Base-by-base conservation (phyloP, 768 basidiomycete genomes). In the Collybiopsis luxurians region DNA sequence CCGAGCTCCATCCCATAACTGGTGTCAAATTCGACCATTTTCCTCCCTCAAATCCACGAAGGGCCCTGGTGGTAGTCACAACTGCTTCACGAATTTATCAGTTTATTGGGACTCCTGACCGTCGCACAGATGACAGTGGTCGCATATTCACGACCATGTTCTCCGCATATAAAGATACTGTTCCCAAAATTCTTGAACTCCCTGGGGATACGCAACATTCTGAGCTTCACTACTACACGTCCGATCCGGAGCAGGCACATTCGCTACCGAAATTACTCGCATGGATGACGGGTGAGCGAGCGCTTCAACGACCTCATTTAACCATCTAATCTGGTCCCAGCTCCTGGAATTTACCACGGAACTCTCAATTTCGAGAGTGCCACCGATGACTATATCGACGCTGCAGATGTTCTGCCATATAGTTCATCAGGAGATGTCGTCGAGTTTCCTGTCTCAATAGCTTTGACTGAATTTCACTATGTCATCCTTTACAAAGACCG, bases 51-150 rank as follows among this genome's bases (percentile, higher is more conserved):
- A 86, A 87, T 55, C 83, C 80, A 39, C 82, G 77, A 68, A 83
- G 72, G 54, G 84, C 76, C 0, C 74, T 95, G 19, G 84, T 97
- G 17, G 74, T 98, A 19, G 86, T 83, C 7, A 94, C 93, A 0
- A 98, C 97, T 2, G 81, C 85, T 11, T 87, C 89, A 6, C 82
- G 95, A 59, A 89, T 98, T 66, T 96, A 97, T 67, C 94, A 98
- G 67, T 92, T 96, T 60, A 78, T 84, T 46, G 94, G 95, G 2
- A 60, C 73, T 28, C 77, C 84, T 10, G 86, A 88, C 58, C 79
- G 80, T 49, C 82, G 82, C 58, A 75, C 82, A 17, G 92, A 93
- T 31, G 95, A 95, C 12, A 81, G 79, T 19, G 85, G 86, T 11
- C 83, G 87, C 19, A 70, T 91, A 47, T 94, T 95, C 67, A 80